Conservation (phyloP, 192 early-diverging fungal genomes). For the Chytriomyces confervae region DNA sequence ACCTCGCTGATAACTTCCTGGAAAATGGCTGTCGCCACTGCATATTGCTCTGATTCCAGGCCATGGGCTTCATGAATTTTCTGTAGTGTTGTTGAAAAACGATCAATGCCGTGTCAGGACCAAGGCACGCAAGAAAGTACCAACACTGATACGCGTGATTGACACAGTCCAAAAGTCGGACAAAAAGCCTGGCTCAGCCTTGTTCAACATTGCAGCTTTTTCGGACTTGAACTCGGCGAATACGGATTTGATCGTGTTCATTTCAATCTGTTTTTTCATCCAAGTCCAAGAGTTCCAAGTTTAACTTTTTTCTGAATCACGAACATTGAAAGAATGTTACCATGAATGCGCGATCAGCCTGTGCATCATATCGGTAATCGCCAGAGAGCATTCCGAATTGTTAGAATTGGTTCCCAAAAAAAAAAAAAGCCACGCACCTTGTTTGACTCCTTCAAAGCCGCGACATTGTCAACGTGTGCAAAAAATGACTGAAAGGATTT, state of each 20-base stretch:
- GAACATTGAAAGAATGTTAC: not conserved
- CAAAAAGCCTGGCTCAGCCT: not conserved
- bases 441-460: constrained; percentile 1
- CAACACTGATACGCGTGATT: not conserved
- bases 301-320: no score
- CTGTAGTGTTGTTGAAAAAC: not conserved
- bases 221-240: constrained; percentile 14
- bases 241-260: not conserved
- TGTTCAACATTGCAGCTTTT: not conserved
- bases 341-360: constrained; percentile 32
- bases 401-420: not conserved
- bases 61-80: constrained; percentile 21
- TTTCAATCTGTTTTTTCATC: constrained; percentile 13
- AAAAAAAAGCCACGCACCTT: not conserved
- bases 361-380: not conserved
- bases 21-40: not conserved
- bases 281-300: not conserved
- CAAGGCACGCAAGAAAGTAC: not conserved
- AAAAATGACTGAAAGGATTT: not conserved
- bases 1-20: constrained; percentile 9
- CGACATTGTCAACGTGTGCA: not conserved
- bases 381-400: no score
- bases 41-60: constrained; percentile 11
- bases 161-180: not conserved
- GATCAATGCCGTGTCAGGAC: not conserved